These are phyloP conservation scores for Amauroascus niger DNA, from an alignment of 2,329 filamentous ascomycete species.

Conservation along the genomic window DNA sequence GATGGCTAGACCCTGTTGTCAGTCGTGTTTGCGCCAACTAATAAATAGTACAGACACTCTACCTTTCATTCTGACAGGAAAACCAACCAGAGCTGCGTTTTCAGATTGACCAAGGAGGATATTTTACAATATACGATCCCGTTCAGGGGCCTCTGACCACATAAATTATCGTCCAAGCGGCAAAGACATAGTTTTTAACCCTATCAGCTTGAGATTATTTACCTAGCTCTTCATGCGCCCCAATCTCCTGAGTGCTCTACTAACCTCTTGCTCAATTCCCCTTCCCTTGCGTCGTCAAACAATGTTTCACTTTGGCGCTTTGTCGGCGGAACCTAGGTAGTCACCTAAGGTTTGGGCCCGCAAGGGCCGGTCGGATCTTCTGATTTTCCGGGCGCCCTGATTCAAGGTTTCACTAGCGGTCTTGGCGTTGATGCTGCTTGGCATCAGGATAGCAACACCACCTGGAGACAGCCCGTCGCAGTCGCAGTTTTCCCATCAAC, in stretches of 20 bases:
- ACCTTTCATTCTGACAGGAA: slow-evolving; percentile 38
- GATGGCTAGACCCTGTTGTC: slow-evolving; percentile 54
- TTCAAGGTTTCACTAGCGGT: background rate
- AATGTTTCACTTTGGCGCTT: slow-evolving; percentile 1
- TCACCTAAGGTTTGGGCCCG: no score
- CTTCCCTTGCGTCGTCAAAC: background rate
- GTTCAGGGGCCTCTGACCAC: no score
- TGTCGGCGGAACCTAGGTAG: no score
- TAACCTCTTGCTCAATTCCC: background rate
- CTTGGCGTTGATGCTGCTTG: slow-evolving; percentile 8
- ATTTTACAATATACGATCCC: no score
- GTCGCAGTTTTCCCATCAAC: slow-evolving; percentile 4
- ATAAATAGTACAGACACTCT: slow-evolving; percentile 7
- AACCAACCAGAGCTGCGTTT: background rate
- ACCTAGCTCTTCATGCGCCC: background rate
- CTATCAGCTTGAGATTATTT: background rate
- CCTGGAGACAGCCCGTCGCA: background rate
- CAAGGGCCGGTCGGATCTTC: slow-evolving; percentile 2
- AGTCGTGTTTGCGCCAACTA: background rate
- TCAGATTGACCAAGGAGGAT: no score
- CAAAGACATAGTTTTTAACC: background rate
- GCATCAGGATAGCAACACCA: slow-evolving; percentile 12
- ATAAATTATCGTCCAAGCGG: background rate
- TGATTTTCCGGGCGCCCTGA: slow-evolving; percentile 5
- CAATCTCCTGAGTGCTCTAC: no score